A percentile compares a stretch with the other conserved stretches of the same genome.
These are phyloP conservation scores for Candida silvatica DNA, from an alignment of 805 yeast species.

Conservation along the genomic window DNA sequence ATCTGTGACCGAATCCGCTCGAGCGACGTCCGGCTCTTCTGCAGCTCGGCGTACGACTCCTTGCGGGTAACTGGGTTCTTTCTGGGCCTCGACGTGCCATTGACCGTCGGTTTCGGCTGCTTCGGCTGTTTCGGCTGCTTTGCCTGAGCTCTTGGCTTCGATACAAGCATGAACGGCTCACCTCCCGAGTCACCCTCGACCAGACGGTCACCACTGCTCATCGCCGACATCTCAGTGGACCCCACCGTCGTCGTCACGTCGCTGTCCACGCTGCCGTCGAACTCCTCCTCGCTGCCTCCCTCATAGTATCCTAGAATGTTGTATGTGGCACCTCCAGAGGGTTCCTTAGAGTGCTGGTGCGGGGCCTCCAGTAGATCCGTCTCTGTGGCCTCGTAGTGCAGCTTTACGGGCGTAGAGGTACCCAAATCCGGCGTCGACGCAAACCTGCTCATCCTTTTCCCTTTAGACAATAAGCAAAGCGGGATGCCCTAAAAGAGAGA, in stretches of 20 bases:
- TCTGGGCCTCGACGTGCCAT: background rate
- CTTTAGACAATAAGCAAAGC: too few relatives aligned
- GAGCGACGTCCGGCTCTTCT: conserved; percentile 15
- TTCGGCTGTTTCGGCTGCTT: background rate
- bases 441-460: too few relatives aligned
- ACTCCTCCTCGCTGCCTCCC: conserved; percentile 1
- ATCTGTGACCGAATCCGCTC: conserved; percentile 16
- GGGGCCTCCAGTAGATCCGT: background rate
- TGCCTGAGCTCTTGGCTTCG: too few relatives aligned
- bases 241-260: background rate
- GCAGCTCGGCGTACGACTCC: conserved; percentile 16
- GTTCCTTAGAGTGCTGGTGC: conserved; percentile 2
- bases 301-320: conserved; percentile 8
- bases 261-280: too few relatives aligned
- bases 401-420: too few relatives aligned
- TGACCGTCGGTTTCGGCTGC: background rate
- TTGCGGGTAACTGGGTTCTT: conserved; percentile 14
- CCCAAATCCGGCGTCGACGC: too few relatives aligned
- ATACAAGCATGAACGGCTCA: conserved; percentile 12
- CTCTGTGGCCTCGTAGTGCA: too few relatives aligned
- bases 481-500: too few relatives aligned
- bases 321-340: conserved; percentile 5
- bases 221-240: too few relatives aligned
- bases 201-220: too few relatives aligned
- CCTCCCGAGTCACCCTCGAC: too few relatives aligned